Conservation (phyloP, 345 rosid genomes). For the Populus euphratica region DNA sequence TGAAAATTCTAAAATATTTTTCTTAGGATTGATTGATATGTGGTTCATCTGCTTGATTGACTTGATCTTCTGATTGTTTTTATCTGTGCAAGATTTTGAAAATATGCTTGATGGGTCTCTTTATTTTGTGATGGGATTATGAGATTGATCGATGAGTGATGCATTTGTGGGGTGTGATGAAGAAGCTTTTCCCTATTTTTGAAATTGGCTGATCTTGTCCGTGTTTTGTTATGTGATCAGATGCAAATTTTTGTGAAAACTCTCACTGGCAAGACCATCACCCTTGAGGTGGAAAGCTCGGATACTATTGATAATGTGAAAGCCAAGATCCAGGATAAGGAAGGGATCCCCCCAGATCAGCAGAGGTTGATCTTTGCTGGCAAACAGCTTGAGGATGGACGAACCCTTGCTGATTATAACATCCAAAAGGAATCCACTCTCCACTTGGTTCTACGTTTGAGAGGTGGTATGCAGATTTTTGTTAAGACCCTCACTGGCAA, state of each 20-base stretch:
- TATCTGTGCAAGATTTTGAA: no score
- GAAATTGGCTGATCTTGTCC: not conserved
- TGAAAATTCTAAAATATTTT: no score
- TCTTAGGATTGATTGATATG: no score
- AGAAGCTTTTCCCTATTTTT: not conserved
- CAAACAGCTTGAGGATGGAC: not conserved
- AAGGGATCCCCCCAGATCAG: not conserved
- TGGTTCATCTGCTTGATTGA: no score
- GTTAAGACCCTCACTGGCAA: not conserved
- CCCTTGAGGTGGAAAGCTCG: not conserved
- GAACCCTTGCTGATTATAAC: not conserved
- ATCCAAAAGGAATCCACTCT: not conserved
- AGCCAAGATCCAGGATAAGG: not conserved
- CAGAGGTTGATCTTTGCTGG: not conserved
- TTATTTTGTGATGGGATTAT: no score
- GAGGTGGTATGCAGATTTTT: not conserved
- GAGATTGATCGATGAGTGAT: no score
- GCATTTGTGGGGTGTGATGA: no score
- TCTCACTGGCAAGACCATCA: not conserved
- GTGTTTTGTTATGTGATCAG: not conserved
- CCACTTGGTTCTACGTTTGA: not conserved
- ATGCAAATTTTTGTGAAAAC: constrained; percentile 12
- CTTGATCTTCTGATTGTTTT: no score
- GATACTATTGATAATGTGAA: not conserved
- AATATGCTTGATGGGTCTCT: no score